Evolutionary conservation across 768 basidiomycete genomes (phyloP).

Genomic region (Mycena rosella): DNA sequence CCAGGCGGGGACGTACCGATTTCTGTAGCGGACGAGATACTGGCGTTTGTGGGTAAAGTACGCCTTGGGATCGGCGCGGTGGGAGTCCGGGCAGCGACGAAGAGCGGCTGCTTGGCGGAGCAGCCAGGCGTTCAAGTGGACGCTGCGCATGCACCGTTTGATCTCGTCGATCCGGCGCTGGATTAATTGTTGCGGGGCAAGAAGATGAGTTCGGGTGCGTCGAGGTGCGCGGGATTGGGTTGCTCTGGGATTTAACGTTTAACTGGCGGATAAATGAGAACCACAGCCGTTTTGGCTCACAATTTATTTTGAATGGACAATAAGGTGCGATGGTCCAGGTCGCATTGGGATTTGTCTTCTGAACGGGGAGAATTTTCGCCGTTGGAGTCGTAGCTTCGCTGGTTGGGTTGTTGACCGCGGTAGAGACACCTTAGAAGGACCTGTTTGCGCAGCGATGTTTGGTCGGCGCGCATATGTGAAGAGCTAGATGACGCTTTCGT

Average conservation of each 20-base stretch:
- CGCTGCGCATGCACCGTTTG: slow-evolving; percentile 8
- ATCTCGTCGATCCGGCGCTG: slow-evolving; percentile 27
- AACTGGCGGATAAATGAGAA: not conserved
- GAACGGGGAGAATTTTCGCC: not conserved
- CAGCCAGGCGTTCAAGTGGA: slow-evolving; percentile 15
- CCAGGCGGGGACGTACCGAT: slow-evolving; percentile 16
- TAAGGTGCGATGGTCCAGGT: not conserved
- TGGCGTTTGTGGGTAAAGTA: slow-evolving; percentile 19
- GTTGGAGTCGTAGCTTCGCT: not conserved
- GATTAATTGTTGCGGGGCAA: slow-evolving; percentile 13
- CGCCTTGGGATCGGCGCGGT: not conserved
- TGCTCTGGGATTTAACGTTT: not conserved
- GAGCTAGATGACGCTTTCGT: not conserved
- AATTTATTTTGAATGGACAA: not conserved
- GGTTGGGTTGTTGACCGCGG: slow-evolving; percentile 10
- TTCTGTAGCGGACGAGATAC: not conserved
- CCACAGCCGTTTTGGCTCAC: not conserved
- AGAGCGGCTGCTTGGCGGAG: slow-evolving; percentile 23
- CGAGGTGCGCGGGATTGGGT: not conserved
- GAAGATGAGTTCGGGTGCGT: not conserved
- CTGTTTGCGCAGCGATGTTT: slow-evolving; percentile 27
- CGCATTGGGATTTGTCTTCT: not conserved
- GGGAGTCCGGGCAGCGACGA: slow-evolving; percentile 9
- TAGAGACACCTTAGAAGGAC: slow-evolving; percentile 24
- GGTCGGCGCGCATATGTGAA: not conserved